Evolutionary conservation across 2,329 filamentous ascomycete genomes (phyloP), one percentile per base, ranked within the genome.

Genomic region (Ophiostoma sp.): DNA sequence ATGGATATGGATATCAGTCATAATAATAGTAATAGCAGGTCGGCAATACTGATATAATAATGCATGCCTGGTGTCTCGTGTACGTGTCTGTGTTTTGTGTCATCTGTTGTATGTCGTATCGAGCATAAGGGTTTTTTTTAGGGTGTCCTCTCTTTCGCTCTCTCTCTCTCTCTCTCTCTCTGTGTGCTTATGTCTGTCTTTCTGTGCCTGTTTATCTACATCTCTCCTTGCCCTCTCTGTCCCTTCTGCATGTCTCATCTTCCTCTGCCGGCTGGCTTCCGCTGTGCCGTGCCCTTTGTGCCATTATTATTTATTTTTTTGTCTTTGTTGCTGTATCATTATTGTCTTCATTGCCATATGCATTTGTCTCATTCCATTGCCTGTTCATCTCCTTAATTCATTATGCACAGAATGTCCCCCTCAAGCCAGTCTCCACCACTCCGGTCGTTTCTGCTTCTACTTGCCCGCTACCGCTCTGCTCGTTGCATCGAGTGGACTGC

Each of bases 101-200:
- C 13, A 31, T 64, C 31, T 33, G 60, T 64, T 64, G 60, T 17
- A 64, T 64, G 60, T 64, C 60, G 60, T 35, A 64, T 64, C 36
- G 60, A 36, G 52, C 52, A 57, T 64, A 35, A 64, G 31, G 17
- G 60, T 64, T 31, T n/a, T 35, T 27, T 4, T 23, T 57, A 11
- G 52, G 10, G 52, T 57, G 23, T 52, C 15, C 17, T 20, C 48
- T 10, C 41, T 48, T 4, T 52, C 44, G 44, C 44, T 52, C 5
- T 52, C 48, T 23, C 48, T 23, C 6, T 23, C 17, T 23, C 17
- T 7, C 44, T 8, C 17, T 10, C 48, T 52, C 17, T 10, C 17
- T 52, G 15, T 41, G 15, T 13, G 48, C 3, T 17, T 48, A 17
- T n/a, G 44, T 48, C 44, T 48, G 48, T 54, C 48, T 27, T 8